Evolutionary conservation across 495 filamentous ascomycete genomes (phyloP), one percentile per base, ranked within the genome.

Genomic region (Penicillium ochrochloron): DNA sequence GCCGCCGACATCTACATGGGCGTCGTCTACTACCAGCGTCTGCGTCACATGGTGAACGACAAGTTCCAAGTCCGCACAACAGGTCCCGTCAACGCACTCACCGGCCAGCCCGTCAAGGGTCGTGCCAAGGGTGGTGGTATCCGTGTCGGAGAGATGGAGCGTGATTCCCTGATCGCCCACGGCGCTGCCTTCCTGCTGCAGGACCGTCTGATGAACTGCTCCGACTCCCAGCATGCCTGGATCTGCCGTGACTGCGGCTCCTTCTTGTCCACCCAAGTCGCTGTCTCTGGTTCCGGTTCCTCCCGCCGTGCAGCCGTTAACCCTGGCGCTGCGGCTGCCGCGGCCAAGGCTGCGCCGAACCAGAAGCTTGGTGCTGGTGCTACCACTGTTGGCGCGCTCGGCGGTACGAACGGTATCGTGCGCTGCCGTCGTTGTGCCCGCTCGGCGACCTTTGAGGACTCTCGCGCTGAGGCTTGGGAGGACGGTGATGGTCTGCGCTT

Each of bases 41-140:
- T 99, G 56, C 85, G 95, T 72, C 95, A 99, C 87, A 99, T 99
- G 95, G 95, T 99, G 23, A 97, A 97, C 83, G 95, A 99, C 76
- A 99, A 99, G 78, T 99, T 92, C 86, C 95, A 99, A 78, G 95
- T 98, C 61, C 88, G 95, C 73, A 97, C 95, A 3, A 99, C 95
- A 0, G 95, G 95, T 37, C 93, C 91, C 34, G 90, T 97, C 51
- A 92, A 92, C 57, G 82, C 87, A 25, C 84, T 96, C 27, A 97
- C 94, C 9, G 95, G 96, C 35, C 95, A 99, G 75, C 95, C 95
- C 29, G 93, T 98, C 80, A 97, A 99, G 82, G 95, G 95, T 62
- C 84, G 94, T 71, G 93, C 92, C 71, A 92, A 92, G 82, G 95
- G 95, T 68, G 95, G 95, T 76, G 95, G 95, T 87, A 97, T 99